A percentile compares a stretch with the other conserved stretches of the same genome.
These are phyloP conservation scores for Talaromyces sp. DNA, from an alignment of 2,329 filamentous ascomycete species.

Conservation along the genomic window DNA sequence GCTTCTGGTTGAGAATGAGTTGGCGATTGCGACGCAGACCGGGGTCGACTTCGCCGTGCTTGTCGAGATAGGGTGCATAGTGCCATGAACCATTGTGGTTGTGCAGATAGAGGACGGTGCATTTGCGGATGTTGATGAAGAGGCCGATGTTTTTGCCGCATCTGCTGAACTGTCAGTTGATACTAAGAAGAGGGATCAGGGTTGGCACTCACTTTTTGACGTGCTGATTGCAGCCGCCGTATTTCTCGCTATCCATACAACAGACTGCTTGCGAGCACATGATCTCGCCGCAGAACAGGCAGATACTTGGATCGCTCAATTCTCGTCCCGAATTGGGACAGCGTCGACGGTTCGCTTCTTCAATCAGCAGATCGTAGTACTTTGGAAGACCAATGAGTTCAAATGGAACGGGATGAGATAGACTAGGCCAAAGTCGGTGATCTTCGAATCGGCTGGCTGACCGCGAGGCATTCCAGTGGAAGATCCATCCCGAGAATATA, in stretches of 20 bases:
- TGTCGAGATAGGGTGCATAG: constrained; percentile 88
- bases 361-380: constrained; percentile 87
- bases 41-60: constrained; percentile 92
- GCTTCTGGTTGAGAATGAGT: constrained; percentile 85
- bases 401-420: constrained; percentile 85
- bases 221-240: constrained; percentile 88
- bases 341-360: constrained; percentile 76
- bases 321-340: constrained; percentile 92
- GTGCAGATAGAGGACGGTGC: constrained; percentile 84
- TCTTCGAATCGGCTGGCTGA: constrained; percentile 32
- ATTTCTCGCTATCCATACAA: constrained; percentile 61
- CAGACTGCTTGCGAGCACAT: constrained; percentile 94
- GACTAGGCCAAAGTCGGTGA: constrained; percentile 41
- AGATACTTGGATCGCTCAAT: constrained; percentile 83
- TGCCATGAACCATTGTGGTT: constrained; percentile 77
- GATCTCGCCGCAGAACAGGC: constrained; percentile 92
- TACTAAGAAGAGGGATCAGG: background rate
- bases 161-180: constrained; percentile 45
- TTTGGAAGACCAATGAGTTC: constrained; percentile 89
- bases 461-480: constrained; percentile 40
- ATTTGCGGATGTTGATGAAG: constrained; percentile 96
- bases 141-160: constrained; percentile 88
- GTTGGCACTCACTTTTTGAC: constrained; percentile 64
- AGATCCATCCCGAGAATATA: constrained; percentile 68
- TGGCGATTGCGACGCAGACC: constrained; percentile 83